Percentiles rank a stretch among this genome's conserved stretches.
These are phyloP conservation scores for Isabelozyma heimii DNA, from an alignment of 805 yeast species.

Conservation along the genomic window DNA sequence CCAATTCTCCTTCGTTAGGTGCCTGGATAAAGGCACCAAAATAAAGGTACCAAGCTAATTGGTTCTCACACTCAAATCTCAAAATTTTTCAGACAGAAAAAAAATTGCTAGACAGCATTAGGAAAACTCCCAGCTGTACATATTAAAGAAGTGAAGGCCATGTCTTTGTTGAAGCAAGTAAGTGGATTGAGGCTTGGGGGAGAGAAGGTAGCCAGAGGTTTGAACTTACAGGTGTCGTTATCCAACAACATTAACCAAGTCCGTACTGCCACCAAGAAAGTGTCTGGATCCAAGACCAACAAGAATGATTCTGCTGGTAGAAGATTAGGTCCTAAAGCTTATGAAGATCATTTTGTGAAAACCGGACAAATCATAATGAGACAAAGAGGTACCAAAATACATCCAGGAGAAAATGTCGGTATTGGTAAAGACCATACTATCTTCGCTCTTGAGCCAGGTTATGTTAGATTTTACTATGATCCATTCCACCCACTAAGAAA, in stretches of 20 bases:
- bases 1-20: too few species aligned
- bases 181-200: neutral
- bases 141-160: neutral
- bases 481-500: conserved; percentile 95
- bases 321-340: conserved; percentile 84
- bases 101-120: too few species aligned
- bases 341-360: conserved; percentile 72
- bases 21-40: too few species aligned
- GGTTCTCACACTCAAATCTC: neutral
- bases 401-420: conserved; percentile 88
- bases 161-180: neutral
- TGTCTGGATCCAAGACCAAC: conserved; percentile 91
- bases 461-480: conserved; percentile 84
- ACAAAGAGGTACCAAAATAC: conserved; percentile 92
- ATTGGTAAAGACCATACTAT: conserved; percentile 95
- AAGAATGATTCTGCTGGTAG: conserved; percentile 95
- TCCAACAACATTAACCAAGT: conserved; percentile 34
- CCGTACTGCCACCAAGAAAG: conserved; percentile 91
- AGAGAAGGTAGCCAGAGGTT: neutral
- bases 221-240: neutral
- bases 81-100: neutral
- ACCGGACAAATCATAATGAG: conserved; percentile 88
- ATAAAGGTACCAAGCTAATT: neutral
- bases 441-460: conserved; percentile 89
- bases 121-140: neutral